Conservation (phyloP, 1,139 yeast species). For the Suhomyces chickasaworum region DNA sequence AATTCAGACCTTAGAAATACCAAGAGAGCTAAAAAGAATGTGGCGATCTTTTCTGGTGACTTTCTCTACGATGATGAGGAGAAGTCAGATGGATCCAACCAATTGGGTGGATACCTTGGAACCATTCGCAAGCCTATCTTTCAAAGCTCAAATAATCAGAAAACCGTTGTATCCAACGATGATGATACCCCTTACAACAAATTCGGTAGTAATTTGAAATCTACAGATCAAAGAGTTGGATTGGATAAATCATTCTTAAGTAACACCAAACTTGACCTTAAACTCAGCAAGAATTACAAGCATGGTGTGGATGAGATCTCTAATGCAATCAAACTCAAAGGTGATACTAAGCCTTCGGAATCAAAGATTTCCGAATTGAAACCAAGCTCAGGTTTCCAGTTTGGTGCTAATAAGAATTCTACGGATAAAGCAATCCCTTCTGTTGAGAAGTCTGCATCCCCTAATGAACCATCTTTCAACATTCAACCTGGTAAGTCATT, state of each 20-base stretch:
- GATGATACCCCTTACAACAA: slow-evolving; percentile 20
- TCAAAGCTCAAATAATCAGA: slow-evolving; percentile 1
- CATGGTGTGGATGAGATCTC: slow-evolving; percentile 29
- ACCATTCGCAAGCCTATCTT: slow-evolving; percentile 34
- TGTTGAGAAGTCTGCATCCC: not conserved
- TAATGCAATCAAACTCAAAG: slow-evolving; percentile 35
- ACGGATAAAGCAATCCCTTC: not conserved
- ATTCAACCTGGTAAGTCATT: not conserved
- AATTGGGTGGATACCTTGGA: slow-evolving; percentile 37
- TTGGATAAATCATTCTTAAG: slow-evolving; percentile 22
- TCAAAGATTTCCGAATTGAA: slow-evolving; percentile 13
- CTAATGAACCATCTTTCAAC: not conserved
- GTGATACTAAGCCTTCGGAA: slow-evolving; percentile 13
- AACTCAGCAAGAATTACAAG: slow-evolving; percentile 33
- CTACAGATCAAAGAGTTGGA: slow-evolving; percentile 22
- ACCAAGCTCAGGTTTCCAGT: slow-evolving; percentile 45
- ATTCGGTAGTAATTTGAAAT: slow-evolving; percentile 17
- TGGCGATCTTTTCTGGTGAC: slow-evolving; percentile 38
- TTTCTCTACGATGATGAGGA: slow-evolving; percentile 36
- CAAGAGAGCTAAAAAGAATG: slow-evolving; percentile 22
- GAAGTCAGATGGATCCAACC: slow-evolving; percentile 16
- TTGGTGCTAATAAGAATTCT: slow-evolving; percentile 32
- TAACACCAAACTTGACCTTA: slow-evolving; percentile 22
- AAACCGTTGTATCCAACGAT: slow-evolving; percentile 14
- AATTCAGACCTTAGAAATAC: slow-evolving; percentile 9